Conservation (phyloP, 208 protist species). For the Leishmania amazonensis region DNA sequence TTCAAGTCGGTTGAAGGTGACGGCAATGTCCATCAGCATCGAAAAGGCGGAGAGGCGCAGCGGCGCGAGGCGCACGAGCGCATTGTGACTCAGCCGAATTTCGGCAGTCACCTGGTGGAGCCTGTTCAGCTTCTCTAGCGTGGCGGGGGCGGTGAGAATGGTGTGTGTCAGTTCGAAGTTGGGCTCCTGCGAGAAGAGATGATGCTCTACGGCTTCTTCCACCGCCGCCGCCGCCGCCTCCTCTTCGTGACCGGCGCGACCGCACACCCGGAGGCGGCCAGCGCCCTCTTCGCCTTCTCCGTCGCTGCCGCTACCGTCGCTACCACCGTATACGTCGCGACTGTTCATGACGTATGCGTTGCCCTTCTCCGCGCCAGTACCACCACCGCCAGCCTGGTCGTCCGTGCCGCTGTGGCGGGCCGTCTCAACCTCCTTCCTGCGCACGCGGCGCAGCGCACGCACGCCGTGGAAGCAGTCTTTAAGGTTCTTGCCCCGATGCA, state of each 20-base stretch:
- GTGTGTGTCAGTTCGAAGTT: slow-evolving; percentile 25
- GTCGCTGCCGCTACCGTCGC: slow-evolving; percentile 5
- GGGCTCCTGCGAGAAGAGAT: slow-evolving; percentile 15
- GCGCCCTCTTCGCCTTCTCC: not conserved
- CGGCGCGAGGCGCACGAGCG: slow-evolving; percentile 27
- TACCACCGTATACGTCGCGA: slow-evolving; percentile 1
- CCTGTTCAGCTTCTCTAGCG: slow-evolving; percentile 30
- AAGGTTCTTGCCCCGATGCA: slow-evolving; percentile 63
- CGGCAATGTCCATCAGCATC: slow-evolving; percentile 51
- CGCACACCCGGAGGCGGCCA: not conserved
- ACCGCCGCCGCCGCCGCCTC: slow-evolving; percentile 4
- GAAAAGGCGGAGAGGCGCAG: slow-evolving; percentile 49
- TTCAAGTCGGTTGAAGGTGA: slow-evolving; percentile 60
- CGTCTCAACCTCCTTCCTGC: slow-evolving; percentile 42
- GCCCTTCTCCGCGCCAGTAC: not conserved
- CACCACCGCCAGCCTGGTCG: not conserved
- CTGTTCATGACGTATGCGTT: not conserved
- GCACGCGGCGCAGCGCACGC: slow-evolving; percentile 47
- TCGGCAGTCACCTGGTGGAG: slow-evolving; percentile 22
- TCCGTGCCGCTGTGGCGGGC: slow-evolving; percentile 14
- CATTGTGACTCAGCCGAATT: slow-evolving; percentile 52
- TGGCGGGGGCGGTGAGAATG: slow-evolving; percentile 7
- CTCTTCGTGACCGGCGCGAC: not conserved
- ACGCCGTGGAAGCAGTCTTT: slow-evolving; percentile 66
- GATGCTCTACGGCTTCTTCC: slow-evolving; percentile 20